Evolutionary conservation across 345 rosid genomes (phyloP), one percentile per base, ranked within the genome.

Genomic region (Bruguiera sexangula): DNA sequence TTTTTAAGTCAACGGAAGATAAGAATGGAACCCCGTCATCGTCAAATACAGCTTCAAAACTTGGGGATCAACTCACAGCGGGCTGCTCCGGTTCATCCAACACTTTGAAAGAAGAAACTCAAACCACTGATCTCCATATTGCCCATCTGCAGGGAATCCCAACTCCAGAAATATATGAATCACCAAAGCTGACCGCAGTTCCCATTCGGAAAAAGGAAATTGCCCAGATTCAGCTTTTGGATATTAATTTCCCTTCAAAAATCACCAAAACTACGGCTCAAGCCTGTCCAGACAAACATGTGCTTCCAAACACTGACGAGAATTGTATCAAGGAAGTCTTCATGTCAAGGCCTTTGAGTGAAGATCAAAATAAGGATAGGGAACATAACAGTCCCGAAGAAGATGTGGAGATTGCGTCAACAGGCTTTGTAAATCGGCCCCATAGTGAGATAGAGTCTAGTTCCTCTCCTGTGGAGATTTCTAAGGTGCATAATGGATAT

Each of bases 151-250:
- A 87, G 63, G 96, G 97, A 56, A 94, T 88, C 64, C 91, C 94
- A 0, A 91, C 97, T 54, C 95, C 97, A 51, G 97, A 94, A 76
- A 94, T 91, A 76, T 88, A 89, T 65, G 93, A 91, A 82, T 87
- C 96, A 0, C 86, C 86, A 6, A 88, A 85, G 81, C 67, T 91
- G 76, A 87, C 95, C 57, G 82, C 95, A 26, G 77, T 75, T 68
- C 96, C 90, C 52, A 64, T 91, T 60, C 72, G 79, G 71, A 87
- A 69, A 85, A 91, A 88, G 62, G 89, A 79, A 75, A 66, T 59
- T n/a, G 32, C 59, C 62, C 95, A 72, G 65, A 71, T 81, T 52
- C 92, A 86, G 81, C 93, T 91, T 84, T 82, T 91, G 80, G 96
- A 94, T 81, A 94, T 94, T 68, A 94, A 91, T 77, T 94, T 91